Evolutionary conservation across 257 asterid species (phyloP), one percentile per base, ranked within the genome.

Genomic region (Solanum lycopersicoides): DNA sequence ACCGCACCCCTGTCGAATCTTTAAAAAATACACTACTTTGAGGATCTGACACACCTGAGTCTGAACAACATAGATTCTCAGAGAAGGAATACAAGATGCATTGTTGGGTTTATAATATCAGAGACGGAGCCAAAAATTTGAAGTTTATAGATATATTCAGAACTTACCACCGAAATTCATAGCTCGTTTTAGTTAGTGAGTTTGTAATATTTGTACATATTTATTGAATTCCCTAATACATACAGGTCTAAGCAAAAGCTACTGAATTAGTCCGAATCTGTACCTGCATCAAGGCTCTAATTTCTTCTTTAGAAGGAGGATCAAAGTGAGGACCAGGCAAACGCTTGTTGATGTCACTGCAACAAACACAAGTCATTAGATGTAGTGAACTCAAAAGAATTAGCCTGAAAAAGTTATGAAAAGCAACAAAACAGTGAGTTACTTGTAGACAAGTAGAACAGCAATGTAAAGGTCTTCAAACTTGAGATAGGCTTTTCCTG

Each of bases 311-410:
- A 44, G 98, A 82, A 8, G 99, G 98, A 79, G 99, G 99, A 72
- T 96, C 99, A 42, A 96, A 94, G 90, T 96, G 99, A 60, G 95
- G 97, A 87, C 99, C 98, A 32, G 99, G 98, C 95, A 96, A 91
- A 82, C 90, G 95, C 93, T 95, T 96, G 66, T 96, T 96, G 79
- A 96, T 90, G 87, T 96, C 99, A 88, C 98, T 96, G 76, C 90
- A 92, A 88, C 18, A 72, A 72, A 13, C 28, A 83, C n/a, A 87
- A 63, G 16, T 8, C 44, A 59, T 42, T 39, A 75, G 66, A 34
- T 39, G 35, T 12, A 66, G 37, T 8, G 20, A 66, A 75, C 6
- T 75, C 59, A 14, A 41, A 28, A 12, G 4, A 6, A 41, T 75
- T 6, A 60, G 45, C 85, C 83, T 30, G 25, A 71, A 73, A 34